A percentile compares a stretch with the other conserved stretches of the same genome.
These are phyloP conservation scores for Stemphylium beticola DNA, from an alignment of 2,329 filamentous ascomycete genomes.

Conservation along the genomic window DNA sequence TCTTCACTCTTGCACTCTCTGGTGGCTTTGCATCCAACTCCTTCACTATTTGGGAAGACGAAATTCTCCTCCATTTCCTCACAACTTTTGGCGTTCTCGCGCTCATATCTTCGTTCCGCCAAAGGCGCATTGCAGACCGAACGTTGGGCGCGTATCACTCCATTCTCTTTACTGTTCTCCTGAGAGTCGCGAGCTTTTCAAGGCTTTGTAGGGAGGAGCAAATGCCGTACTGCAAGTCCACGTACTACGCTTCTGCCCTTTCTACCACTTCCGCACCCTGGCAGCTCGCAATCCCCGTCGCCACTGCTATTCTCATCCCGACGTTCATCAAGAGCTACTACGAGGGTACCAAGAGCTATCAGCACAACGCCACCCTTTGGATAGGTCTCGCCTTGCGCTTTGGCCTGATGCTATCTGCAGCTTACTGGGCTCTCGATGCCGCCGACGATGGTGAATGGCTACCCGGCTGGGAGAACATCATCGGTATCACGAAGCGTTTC, in stretches of 20 bases:
- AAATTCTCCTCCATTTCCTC: conserved; percentile 90
- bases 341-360: conserved; percentile 80
- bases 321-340: conserved; percentile 81
- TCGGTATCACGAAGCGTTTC: conserved; percentile 78
- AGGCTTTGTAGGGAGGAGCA: conserved; percentile 96
- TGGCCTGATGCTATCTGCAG: conserved; percentile 75
- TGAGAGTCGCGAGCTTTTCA: conserved; percentile 82
- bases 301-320: conserved; percentile 74
- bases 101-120: conserved; percentile 75
- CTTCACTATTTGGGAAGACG: conserved; percentile 98
- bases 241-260: conserved; percentile 89
- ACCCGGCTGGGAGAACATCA: conserved; percentile 52
- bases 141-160: conserved; percentile 85
- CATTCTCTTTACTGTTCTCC: conserved; percentile 78
- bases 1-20: conserved; percentile 87
- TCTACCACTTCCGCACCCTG: conserved; percentile 92
- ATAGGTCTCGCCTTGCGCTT: conserved; percentile 79
- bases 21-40: conserved; percentile 96
- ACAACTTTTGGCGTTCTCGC: conserved; percentile 83
- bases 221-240: conserved; percentile 94
- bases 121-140: conserved; percentile 70
- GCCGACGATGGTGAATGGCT: conserved; percentile 88
- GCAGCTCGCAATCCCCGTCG: conserved; percentile 82
- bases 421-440: conserved; percentile 89
- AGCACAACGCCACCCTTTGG: conserved; percentile 84